Evolutionary conservation across 2,329 filamentous ascomycete genomes (phyloP), one percentile per base, ranked within the genome.

Genomic region (Cladosporium sp.): DNA sequence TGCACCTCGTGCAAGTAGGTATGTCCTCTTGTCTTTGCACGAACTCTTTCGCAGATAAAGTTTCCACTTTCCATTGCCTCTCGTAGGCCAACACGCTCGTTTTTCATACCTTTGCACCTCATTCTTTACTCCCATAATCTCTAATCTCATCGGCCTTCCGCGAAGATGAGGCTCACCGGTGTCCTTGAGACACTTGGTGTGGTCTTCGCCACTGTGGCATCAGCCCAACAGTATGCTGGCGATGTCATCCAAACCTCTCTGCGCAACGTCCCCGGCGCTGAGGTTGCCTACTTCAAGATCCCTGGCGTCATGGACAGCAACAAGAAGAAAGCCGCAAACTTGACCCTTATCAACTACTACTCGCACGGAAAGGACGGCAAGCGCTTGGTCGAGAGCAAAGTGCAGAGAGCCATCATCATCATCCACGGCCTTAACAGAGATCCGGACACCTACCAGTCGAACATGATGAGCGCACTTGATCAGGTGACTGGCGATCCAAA

Each of bases 281-380:
- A 72, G 47, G 58, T 72, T 36, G 59, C 67, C 24, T 73, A 64
- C 66, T 73, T 68, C 60, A 68, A 66, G 24, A 67, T 73, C 59
- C 63, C 63, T 3, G 65, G 67, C 35, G 45, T 61, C 20, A 51
- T 53, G 8, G 40, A 32, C 50, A 61, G 63, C 45, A 61, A 64
- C 35, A 64, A 62, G 15, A 62, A 64, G 34, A 63, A 64, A 39
- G 59, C 66, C 49, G 60, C 64, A 20, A 68, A 67, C 45, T 57
- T 69, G 10, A 73, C 70, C 3, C 62, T 72, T 24, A 71, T 66
- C 59, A 73, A 73, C 62, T 73, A 72, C 63, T 64, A 66, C 48
- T 68, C 67, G 12, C 61, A 64, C 19, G 65, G 68, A 25, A 60
- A 50, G 15, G 64, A 64, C 35, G 63, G 62, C 40, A 58, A 67